Base-by-base conservation (phyloP, 768 basidiomycete species). In the Strobilomyces dryophilus region DNA sequence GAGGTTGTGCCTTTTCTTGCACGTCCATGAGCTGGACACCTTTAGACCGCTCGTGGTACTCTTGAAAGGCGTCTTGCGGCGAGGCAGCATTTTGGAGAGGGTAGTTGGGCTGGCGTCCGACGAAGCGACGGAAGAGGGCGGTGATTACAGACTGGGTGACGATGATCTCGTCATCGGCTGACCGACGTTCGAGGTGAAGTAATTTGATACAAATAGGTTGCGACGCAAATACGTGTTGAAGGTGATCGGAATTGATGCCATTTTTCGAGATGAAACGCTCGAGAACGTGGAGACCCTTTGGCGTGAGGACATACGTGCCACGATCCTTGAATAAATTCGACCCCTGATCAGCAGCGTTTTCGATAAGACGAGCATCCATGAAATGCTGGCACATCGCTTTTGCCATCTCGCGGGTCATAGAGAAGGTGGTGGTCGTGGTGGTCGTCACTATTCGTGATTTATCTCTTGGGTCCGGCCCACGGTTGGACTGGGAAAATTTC, bases 201-300 rank as follows among this genome's bases (percentile, higher is more conserved):
- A 98, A 81, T 71, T 98, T 97, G 79, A 98, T 90, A 73, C 92
- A 95, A 61, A 99, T 98, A 32, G 95, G 94, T 66, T 97, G 93
- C 0, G 89, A 79, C 15, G 82, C 80, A 69, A 98, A 99, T 42
- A 98, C 89, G 48, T 80, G 83, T 58, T 92, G 83, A 18, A 98
- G 82, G 69, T 94, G 87, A 72, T 97, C 92, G 40, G 92, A 87
- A 59, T 87, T 92, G 75, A 99, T 98, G 62, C 97, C 97, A 69
- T 99, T 98, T 79, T 95, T 98, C 71, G 87, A 89, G 76, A 98
- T 97, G 79, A 99, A 99, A n/a, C 97, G 87, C 68, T 99, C 97
- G 58, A 99, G 85, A 63, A 99, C 91, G 65, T 99, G 97, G 47
- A 98, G 85, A 48, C 97, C 97, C 75, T 99, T 99, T 15, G 97